phyloP scores from a whole-genome alignment of 2,329 filamentous ascomycete genomes.

The Thelonectria olida region DNA sequence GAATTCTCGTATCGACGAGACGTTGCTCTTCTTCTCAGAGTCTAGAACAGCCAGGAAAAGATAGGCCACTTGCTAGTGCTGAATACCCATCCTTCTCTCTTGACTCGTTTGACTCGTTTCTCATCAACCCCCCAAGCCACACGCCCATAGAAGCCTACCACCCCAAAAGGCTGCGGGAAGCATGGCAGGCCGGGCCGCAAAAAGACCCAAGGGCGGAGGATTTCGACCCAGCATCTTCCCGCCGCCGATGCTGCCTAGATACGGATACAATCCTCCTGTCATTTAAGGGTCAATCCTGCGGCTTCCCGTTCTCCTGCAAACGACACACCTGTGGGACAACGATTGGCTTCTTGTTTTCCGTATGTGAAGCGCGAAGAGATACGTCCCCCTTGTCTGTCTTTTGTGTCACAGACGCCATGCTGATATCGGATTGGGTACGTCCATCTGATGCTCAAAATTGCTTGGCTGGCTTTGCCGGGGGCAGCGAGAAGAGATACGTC shows the following conservation, averaged over 20 bases:
- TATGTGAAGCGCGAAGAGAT: slow-evolving; percentile 6
- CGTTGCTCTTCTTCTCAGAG: not conserved
- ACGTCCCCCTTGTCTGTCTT: not conserved
- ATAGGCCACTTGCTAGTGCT: too few species aligned
- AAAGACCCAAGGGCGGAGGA: slow-evolving; percentile 30
- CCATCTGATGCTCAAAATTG: slow-evolving; percentile 11
- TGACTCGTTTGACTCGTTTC: not conserved
- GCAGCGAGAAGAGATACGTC: slow-evolving; percentile 12
- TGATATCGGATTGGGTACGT: slow-evolving; percentile 11
- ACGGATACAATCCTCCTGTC: slow-evolving; percentile 28
- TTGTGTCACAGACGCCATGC: slow-evolving; percentile 24
- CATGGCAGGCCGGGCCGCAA: slow-evolving; percentile 17
- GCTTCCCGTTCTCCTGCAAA: slow-evolving; percentile 18
- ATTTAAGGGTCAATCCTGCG: slow-evolving; percentile 33
- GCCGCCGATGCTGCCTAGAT: slow-evolving; percentile 28
- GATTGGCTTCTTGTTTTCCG: slow-evolving; percentile 30
- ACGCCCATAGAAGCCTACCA: too few species aligned
- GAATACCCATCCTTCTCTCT: too few species aligned
- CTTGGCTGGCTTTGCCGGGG: slow-evolving; percentile 25
- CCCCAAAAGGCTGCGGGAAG: slow-evolving; percentile 10
- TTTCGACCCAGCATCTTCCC: slow-evolving; percentile 33
- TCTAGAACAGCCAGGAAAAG: not conserved
- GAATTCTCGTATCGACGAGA: slow-evolving; percentile 4
- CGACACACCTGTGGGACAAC: slow-evolving; percentile 17
- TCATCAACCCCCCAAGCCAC: not conserved